Evolutionary conservation across 2,329 filamentous ascomycete species (phyloP).

Genomic region (Clonostachys chloroleuca): DNA sequence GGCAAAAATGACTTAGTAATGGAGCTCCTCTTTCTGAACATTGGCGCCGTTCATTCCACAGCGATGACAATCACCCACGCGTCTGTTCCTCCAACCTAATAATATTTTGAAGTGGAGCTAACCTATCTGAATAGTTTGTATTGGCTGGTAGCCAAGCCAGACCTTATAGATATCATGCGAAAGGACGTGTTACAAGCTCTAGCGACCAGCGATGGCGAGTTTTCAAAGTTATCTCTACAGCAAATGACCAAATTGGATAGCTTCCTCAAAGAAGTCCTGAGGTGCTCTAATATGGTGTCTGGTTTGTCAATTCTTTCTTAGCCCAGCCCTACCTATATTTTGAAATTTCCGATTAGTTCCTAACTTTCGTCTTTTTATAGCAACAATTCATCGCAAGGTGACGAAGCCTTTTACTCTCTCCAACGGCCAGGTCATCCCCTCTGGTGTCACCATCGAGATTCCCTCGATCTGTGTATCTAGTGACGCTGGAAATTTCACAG

Average conservation of each 20-base stretch:
- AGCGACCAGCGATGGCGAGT: conserved; percentile 21
- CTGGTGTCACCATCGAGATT: conserved; percentile 35
- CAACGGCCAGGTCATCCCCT: conserved; percentile 45
- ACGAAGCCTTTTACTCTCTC: conserved; percentile 45
- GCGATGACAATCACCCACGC: conserved; percentile 37
- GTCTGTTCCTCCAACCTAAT: conserved; percentile 13
- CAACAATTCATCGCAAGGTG: conserved; percentile 45
- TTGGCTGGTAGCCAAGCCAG: conserved; percentile 43
- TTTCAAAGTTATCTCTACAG: conserved; percentile 23
- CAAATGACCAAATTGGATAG: conserved; percentile 34
- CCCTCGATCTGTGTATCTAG: conserved; percentile 26
- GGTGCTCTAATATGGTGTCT: conserved; percentile 18
- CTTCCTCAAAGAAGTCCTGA: conserved; percentile 30
- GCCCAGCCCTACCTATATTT: not conserved
- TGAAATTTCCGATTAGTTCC: too few species aligned
- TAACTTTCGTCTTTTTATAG: conserved; percentile 5
- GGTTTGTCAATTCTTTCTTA: conserved; percentile 17
- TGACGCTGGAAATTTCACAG: conserved; percentile 25
- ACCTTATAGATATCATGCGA: conserved; percentile 44
- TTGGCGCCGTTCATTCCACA: conserved; percentile 49
- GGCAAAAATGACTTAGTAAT: conserved; percentile 28
- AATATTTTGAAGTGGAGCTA: too few species aligned
- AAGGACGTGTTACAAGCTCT: conserved; percentile 40
- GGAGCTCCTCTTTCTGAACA: conserved; percentile 35
- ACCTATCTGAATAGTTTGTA: conserved; percentile 31